A percentile compares a stretch with the other conserved stretches of the same genome.
These are phyloP conservation scores for Candida andamanensis DNA, from an alignment of 805 yeast genomes.

Conservation along the genomic window DNA sequence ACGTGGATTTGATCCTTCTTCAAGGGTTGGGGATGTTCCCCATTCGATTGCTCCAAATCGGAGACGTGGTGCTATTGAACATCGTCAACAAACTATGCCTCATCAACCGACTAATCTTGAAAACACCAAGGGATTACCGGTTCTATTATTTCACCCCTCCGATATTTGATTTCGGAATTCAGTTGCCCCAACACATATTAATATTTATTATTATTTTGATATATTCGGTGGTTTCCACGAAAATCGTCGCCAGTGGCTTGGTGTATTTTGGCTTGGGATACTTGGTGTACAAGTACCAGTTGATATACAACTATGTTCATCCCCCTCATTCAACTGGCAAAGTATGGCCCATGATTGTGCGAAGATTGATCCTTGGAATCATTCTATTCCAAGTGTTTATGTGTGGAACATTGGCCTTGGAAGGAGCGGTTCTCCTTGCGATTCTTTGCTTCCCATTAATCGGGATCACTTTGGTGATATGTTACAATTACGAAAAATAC, in stretches of 20 bases:
- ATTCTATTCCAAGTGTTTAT: conserved; percentile 55
- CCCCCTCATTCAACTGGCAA: conserved; percentile 64
- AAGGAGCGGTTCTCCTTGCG: conserved; percentile 49
- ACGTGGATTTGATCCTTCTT: conserved; percentile 57
- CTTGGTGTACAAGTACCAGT: conserved; percentile 58
- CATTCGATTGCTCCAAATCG: conserved; percentile 49
- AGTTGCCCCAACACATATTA: conserved; percentile 56
- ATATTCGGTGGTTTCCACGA: conserved; percentile 57
- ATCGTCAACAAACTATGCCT: conserved; percentile 33
- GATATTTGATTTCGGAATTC: conserved; percentile 55
- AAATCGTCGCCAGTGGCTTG: conserved; percentile 54
- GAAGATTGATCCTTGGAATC: conserved; percentile 51
- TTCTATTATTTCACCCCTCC: conserved; percentile 53
- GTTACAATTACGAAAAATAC: conserved; percentile 49
- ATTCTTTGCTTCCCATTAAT: conserved; percentile 46
- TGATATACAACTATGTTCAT: conserved; percentile 56
- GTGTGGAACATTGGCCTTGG: conserved; percentile 60
- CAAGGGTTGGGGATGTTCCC: conserved; percentile 70
- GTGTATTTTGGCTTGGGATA: conserved; percentile 53
- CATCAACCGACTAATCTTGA: conserved; percentile 33
- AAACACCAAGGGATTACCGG: conserved; percentile 50
- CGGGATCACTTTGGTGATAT: conserved; percentile 39
- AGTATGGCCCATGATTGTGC: conserved; percentile 60
- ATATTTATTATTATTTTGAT: conserved; percentile 55
- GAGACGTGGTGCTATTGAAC: conserved; percentile 47